A percentile compares a stretch with the other conserved stretches of the same genome.
Evolutionary conservation across 2,329 filamentous ascomycete genomes (phyloP).

Genomic region (Ascochyta koolunga): DNA sequence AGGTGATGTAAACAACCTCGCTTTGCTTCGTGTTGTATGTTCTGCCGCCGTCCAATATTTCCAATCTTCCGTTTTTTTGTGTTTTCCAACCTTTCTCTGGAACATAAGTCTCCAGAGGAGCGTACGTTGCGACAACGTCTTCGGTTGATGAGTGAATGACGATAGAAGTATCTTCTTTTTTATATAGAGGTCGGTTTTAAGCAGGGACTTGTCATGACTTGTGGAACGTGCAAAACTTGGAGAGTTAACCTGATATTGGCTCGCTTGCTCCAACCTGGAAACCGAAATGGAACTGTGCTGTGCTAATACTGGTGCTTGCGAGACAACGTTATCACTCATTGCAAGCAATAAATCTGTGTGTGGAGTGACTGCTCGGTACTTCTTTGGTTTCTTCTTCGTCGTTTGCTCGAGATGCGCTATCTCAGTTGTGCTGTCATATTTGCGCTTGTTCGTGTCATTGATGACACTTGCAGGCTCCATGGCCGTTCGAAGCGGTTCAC

Average conservation of each 20-base stretch:
- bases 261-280: neutral
- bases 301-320: neutral
- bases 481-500: neutral
- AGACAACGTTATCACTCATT: neutral
- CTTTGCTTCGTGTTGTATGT: neutral
- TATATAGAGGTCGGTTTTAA: neutral
- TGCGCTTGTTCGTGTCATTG: constrained; percentile 9
- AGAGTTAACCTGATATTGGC: neutral
- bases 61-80: neutral
- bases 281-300: neutral
- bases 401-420: constrained; percentile 15
- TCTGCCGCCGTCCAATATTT: neutral
- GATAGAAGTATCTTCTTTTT: neutral
- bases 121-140: neutral
- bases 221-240: neutral
- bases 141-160: neutral
- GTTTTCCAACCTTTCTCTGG: neutral
- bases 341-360: neutral
- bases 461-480: neutral
- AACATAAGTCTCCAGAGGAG: neutral
- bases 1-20: neutral
- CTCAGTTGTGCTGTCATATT: constrained; percentile 6
- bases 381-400: constrained; percentile 2
- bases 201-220: neutral
- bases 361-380: neutral